Percentiles rank a stretch among this genome's conserved stretches.
phyloP scores from a whole-genome alignment of 2,329 filamentous ascomycete genomes.

The Trichoderma sp. region DNA sequence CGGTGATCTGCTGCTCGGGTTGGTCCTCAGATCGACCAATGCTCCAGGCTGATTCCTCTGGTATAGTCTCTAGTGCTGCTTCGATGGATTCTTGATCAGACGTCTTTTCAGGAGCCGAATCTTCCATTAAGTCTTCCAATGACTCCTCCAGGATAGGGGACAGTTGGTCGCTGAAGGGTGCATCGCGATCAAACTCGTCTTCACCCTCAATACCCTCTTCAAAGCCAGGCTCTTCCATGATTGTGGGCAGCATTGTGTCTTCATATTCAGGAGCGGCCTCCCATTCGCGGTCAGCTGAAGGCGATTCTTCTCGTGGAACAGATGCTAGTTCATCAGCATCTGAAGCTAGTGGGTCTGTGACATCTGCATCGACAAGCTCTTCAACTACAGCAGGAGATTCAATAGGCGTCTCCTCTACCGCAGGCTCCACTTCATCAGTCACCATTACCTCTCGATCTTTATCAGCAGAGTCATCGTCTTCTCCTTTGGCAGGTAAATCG shows the following conservation, averaged over 20 bases:
- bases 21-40: not conserved
- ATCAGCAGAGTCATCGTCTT: not conserved
- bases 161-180: not conserved
- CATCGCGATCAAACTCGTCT: not conserved
- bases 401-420: not conserved
- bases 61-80: not conserved
- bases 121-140: not conserved
- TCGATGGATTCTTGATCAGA: not conserved
- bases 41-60: not conserved
- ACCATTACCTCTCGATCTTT: not conserved
- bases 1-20: not conserved
- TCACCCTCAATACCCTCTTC: not conserved
- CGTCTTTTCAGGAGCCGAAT: conserved; percentile 1
- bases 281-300: not conserved
- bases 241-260: not conserved
- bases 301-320: not conserved
- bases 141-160: conserved; percentile 11
- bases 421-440: not conserved
- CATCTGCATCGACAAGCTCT: not conserved
- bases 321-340: not conserved
- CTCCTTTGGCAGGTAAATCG: not conserved
- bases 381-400: not conserved
- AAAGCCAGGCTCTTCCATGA: conserved; percentile 9
- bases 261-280: not conserved
- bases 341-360: not conserved